Conservation (phyloP, 129 eudicot genomes). For the Rutidosis leptorrhynchoides region DNA sequence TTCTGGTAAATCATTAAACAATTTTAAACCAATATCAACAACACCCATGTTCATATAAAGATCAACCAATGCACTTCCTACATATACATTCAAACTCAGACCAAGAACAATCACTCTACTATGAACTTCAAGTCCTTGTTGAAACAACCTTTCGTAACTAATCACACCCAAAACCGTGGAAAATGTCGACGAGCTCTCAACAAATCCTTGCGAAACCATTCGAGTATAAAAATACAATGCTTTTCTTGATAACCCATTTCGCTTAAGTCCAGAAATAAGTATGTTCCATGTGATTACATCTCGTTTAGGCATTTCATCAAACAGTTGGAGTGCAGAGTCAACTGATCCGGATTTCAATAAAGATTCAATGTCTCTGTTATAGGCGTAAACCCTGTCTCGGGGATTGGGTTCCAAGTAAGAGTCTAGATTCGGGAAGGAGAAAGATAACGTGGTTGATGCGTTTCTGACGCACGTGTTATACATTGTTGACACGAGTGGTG, state of each 20-base stretch:
- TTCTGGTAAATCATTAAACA: slow-evolving; percentile 54
- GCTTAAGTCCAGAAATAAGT: slow-evolving; percentile 55
- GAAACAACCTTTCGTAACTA: slow-evolving; percentile 5
- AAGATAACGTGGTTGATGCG: slow-evolving; percentile 20
- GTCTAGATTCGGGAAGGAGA: slow-evolving; percentile 17
- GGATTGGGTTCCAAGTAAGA: slow-evolving; percentile 34
- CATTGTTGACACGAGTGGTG: slow-evolving; percentile 28
- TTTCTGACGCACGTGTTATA: slow-evolving; percentile 22
- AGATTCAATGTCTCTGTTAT: slow-evolving; percentile 35
- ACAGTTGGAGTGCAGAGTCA: slow-evolving; percentile 50
- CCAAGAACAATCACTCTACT: slow-evolving; percentile 61
- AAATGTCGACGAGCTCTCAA: slow-evolving; percentile 72
- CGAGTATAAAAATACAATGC: slow-evolving; percentile 42
- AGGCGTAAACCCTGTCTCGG: slow-evolving; percentile 27
- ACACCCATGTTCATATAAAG: slow-evolving; percentile 59
- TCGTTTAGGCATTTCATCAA: slow-evolving; percentile 61
- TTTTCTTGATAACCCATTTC: slow-evolving; percentile 36
- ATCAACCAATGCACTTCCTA: slow-evolving; percentile 63
- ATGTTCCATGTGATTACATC: slow-evolving; percentile 74
- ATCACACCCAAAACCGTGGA: slow-evolving; percentile 57
- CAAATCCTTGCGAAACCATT: slow-evolving; percentile 57
- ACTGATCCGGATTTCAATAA: slow-evolving; percentile 44
- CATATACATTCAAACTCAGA: slow-evolving; percentile 43
- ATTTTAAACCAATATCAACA: slow-evolving; percentile 41
- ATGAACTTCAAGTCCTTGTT: slow-evolving; percentile 44